These are phyloP conservation scores for Xerocomellus chrysenteron DNA, from an alignment of 768 basidiomycete species.

Conservation along the genomic window DNA sequence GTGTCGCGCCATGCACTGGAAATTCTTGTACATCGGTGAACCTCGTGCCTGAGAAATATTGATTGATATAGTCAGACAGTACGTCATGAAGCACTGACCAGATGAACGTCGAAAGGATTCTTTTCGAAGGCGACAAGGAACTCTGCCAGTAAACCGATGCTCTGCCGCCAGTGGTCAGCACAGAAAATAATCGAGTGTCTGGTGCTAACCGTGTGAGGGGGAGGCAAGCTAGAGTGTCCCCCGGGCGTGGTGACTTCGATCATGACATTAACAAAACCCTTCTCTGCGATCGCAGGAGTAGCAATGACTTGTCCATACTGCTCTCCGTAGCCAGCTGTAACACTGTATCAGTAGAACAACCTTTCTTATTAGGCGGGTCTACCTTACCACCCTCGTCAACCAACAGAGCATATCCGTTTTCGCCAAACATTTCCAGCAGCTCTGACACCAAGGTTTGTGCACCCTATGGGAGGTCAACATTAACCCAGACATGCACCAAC, in stretches of 20 bases:
- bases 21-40: constrained; percentile 55
- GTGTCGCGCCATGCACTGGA: constrained; percentile 68
- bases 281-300: constrained; percentile 66
- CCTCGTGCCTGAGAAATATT: constrained; percentile 42
- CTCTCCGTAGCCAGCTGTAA: constrained; percentile 48
- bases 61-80: background rate
- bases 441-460: constrained; percentile 47
- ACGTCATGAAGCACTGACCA: constrained; percentile 39
- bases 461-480: constrained; percentile 40
- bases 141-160: constrained; percentile 77
- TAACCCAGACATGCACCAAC: background rate
- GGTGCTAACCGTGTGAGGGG: constrained; percentile 64
- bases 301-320: constrained; percentile 57
- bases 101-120: constrained; percentile 52
- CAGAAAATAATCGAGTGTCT: background rate
- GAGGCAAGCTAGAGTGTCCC: constrained; percentile 86
- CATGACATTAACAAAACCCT: constrained; percentile 63
- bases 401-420: constrained; percentile 70
- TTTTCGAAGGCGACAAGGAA: constrained; percentile 68
- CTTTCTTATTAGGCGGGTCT: background rate
- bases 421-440: constrained; percentile 63
- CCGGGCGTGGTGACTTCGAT: constrained; percentile 70
- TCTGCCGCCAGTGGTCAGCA: constrained; percentile 40
- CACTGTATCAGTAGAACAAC: background rate
- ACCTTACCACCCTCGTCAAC: constrained; percentile 83